Percentiles rank a stretch among this genome's conserved stretches.
Conservation (phyloP, 1,139 yeast species). For the Meyerozyma elateridarum region DNA sequence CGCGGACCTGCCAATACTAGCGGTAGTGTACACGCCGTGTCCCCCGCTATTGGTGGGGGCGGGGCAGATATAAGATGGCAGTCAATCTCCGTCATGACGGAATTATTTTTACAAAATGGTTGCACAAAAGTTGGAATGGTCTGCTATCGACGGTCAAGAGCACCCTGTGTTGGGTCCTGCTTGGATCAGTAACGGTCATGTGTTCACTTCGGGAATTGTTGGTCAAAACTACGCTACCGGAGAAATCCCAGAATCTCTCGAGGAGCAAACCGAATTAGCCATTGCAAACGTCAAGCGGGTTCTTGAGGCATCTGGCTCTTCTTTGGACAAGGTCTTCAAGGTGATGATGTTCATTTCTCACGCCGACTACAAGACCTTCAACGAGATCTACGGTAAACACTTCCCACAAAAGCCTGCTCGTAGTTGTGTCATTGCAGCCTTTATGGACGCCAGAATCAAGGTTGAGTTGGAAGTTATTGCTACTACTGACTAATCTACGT, state of each 20-base stretch:
- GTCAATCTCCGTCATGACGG: no score
- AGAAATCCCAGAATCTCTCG: conserved; percentile 34
- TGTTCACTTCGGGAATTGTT: conserved; percentile 43
- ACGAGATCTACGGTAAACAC: conserved; percentile 42
- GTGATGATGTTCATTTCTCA: conserved; percentile 48
- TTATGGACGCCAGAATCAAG: conserved; percentile 33
- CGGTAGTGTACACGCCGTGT: no score
- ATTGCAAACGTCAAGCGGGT: conserved; percentile 40
- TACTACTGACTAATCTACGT: conserved; percentile 16
- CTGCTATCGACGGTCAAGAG: conserved; percentile 32
- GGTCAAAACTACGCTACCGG: conserved; percentile 33
- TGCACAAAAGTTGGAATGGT: conserved; percentile 37
- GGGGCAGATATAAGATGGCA: no score
- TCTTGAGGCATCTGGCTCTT: conserved; percentile 44
- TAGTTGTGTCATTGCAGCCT: conserved; percentile 40
- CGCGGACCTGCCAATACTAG: no score
- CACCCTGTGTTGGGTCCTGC: conserved; percentile 43
- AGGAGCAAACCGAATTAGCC: conserved; percentile 43
- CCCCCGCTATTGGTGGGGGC: no score
- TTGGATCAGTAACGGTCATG: conserved; percentile 43
- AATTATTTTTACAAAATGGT: conserved; percentile 7
- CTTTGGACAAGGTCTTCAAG: conserved; percentile 47
- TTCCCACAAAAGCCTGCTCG: conserved; percentile 52
- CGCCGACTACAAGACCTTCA: conserved; percentile 40
- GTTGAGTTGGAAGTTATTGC: conserved; percentile 36